Base-by-base conservation (phyloP, 179 eudicot species). In the Drosera spatulata region DNA sequence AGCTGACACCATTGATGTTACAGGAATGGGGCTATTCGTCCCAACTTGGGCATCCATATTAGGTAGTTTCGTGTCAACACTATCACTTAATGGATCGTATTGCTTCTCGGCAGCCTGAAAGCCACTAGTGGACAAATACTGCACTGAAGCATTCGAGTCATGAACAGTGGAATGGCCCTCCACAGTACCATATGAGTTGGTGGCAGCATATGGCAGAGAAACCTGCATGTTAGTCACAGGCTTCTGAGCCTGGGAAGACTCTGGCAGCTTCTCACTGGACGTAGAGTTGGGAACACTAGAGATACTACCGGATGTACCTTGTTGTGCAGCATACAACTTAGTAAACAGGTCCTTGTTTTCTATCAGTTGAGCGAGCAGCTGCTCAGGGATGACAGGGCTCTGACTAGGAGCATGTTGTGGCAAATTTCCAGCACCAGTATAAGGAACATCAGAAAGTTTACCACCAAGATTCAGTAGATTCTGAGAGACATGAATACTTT, bases 151-250 rank as follows among this genome's bases (percentile, higher is more conserved):
- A 10, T 58, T 50, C 47, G 69, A 37, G 56, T 70, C 59, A 47
- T 73, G 54, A 9, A 56, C 50, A 10, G 56, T 62, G 52, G 71
- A 56, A 45, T 62, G 12, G 50, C 60, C 67, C 39, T 42, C 61
- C 2, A 11, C 48, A 7, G 70, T 53, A 47, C 39, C 59, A 2
- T 60, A 64, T 40, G 71, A 64, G 50, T 74, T 60, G 39, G 66
- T 67, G 41, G 62, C 76, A 22, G 83, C 67, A 50, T 74, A 68
- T 22, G 66, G 63, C 42, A 79, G 84, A 41, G 81, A 76, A 61
- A 65, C 71, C 67, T 79, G 86, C 63, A 66, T 75, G 66, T 75
- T 79, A 61, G 69, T 78, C 62, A 66, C 80, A 67, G 80, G 66
- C 56, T 70, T 71, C 62, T 82, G 85, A 56, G 83, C 67, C 60